Evolutionary conservation across 768 basidiomycete genomes (phyloP), one percentile per base, ranked within the genome.

Genomic region (Pleurotus cornucopiae): DNA sequence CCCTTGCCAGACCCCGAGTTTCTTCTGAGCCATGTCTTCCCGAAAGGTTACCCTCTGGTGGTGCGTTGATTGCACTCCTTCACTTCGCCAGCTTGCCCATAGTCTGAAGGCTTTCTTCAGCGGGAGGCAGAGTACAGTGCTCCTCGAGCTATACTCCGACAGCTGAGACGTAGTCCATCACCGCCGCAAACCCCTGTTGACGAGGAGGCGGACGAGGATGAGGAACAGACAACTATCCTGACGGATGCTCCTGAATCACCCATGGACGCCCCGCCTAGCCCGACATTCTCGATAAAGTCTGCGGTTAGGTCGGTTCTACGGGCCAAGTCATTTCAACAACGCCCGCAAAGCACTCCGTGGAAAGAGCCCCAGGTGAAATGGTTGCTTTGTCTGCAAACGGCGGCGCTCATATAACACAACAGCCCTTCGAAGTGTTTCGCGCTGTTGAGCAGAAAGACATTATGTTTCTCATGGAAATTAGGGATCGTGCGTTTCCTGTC

Each of bases 361-460:
- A 81, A 74, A 58, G 77, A 80, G 38, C 82, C 80, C 5, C 81
- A 85, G 71, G 83, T 78, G 54, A 55, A 71, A 23, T 30, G 34
- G 41, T 34, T 48, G 41, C 23, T 25, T 9, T 20, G 46, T 23
- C 39, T 25, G 37, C 38, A 26, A 20, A 75, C 77, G 83, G 0
- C 85, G 26, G 14, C n/a, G 53, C 38, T 37, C 46, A 6, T 11
- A 44, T 16, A 41, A 23, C 49, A 58, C 57, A 16, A 54, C 54
- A 79, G 78, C 72, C 77, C 1, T 79, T 72, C 51, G 73, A 94
- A 73, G 74, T 97, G 0, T 82, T 94, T 64, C 77, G 87, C 49
- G 95, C 95, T 1, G 80, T 98, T 18, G 95, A 98, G 62, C 76
- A 77, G 38, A 89, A 88, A 64, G 89, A 98, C 69, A 74, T 96